These are phyloP conservation scores for Globisporangium canariense DNA, from an alignment of 352 stramenopile species.

Conservation along the genomic window DNA sequence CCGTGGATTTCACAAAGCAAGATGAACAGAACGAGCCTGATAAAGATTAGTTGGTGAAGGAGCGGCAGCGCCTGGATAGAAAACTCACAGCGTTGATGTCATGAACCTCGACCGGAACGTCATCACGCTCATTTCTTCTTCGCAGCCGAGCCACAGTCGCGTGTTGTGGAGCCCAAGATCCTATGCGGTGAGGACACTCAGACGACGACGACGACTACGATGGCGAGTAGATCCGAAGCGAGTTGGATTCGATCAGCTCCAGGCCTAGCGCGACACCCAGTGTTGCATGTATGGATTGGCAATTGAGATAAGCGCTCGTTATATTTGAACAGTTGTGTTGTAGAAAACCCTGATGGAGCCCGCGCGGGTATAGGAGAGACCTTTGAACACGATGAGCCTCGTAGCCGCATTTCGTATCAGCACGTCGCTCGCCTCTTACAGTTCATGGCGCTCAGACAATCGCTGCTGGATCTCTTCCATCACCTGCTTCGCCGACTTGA, in stretches of 20 bases:
- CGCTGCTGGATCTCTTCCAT: not conserved
- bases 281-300: too few species aligned
- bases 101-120: not conserved
- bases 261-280: too few species aligned
- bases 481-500: not conserved
- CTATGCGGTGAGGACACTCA: not conserved
- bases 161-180: constrained; percentile 14
- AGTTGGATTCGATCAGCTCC: not conserved
- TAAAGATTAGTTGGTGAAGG: not conserved
- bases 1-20: not conserved
- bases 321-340: too few species aligned
- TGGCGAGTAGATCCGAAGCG: not conserved
- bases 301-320: too few species aligned
- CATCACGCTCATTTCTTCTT: constrained; percentile 11
- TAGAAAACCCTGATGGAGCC: too few species aligned
- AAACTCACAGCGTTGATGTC: not conserved
- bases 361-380: too few species aligned
- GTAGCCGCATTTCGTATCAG: too few species aligned
- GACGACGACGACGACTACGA: not conserved
- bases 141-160: constrained; percentile 15
- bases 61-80: not conserved
- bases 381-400: too few species aligned
- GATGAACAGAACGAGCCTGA: not conserved
- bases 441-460: not conserved
- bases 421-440: not conserved